These are phyloP conservation scores for Neopestalotiopsis rosae DNA, from an alignment of 2,329 filamentous ascomycete genomes.

Conservation along the genomic window DNA sequence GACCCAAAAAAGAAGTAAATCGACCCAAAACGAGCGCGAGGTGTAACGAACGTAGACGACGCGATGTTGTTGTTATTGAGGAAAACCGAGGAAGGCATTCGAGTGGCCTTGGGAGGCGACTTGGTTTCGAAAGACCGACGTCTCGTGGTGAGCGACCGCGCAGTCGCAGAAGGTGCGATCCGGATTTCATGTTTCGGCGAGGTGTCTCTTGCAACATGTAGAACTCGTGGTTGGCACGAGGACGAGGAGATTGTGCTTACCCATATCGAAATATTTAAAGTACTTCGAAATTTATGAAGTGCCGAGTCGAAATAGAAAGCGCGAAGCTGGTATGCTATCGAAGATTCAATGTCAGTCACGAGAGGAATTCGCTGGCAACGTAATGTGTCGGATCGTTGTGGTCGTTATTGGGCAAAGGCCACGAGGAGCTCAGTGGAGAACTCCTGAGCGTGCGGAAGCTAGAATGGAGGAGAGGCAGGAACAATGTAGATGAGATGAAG, in stretches of 20 bases:
- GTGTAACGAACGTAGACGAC: slow-evolving; percentile 33
- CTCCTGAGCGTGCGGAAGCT: slow-evolving; percentile 10
- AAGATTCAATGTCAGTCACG: slow-evolving; percentile 30
- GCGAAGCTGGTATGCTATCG: slow-evolving; percentile 28
- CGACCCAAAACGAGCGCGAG: slow-evolving; percentile 42
- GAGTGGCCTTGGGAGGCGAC: slow-evolving; percentile 13
- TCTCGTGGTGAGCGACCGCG: slow-evolving; percentile 6
- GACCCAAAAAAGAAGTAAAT: slow-evolving; percentile 55
- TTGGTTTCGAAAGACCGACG: slow-evolving; percentile 20
- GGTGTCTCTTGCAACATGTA: slow-evolving; percentile 29
- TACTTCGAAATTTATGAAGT: slow-evolving; percentile 33
- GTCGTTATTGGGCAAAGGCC: slow-evolving; percentile 6
- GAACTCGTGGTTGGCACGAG: slow-evolving; percentile 25
- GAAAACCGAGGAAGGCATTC: slow-evolving; percentile 10
- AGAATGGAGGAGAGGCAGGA: neutral
- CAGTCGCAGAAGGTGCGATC: slow-evolving; percentile 16
- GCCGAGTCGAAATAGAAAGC: slow-evolving; percentile 28
- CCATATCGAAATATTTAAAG: slow-evolving; percentile 47
- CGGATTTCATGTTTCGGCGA: slow-evolving; percentile 20
- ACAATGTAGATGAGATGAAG: neutral
- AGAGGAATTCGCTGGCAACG: slow-evolving; percentile 4
- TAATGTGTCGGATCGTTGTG: slow-evolving; percentile 15
- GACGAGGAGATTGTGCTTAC: slow-evolving; percentile 46
- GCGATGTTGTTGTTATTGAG: slow-evolving; percentile 16
- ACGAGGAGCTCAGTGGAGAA: slow-evolving; percentile 19